These are phyloP conservation scores for Claviceps sp. DNA, from an alignment of 2,329 filamentous ascomycete species.

Conservation along the genomic window DNA sequence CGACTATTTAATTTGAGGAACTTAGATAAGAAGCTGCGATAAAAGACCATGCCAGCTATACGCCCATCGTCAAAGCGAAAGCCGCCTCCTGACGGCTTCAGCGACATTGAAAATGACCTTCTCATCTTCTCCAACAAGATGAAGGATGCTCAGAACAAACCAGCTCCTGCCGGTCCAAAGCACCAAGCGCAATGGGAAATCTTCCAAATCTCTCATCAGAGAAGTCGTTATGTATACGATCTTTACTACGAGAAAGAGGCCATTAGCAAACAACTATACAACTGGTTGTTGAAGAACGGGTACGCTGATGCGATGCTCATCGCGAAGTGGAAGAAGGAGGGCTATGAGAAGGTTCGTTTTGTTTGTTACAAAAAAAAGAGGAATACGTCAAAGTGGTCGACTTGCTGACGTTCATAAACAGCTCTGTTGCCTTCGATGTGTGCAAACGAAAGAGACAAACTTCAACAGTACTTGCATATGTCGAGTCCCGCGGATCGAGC, in stretches of 20 bases:
- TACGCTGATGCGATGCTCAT: slow-evolving; percentile 94
- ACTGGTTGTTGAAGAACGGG: slow-evolving; percentile 91
- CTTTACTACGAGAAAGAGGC: slow-evolving; percentile 97
- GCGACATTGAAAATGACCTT: slow-evolving; percentile 76
- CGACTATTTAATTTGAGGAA: neutral
- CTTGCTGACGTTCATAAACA: slow-evolving; percentile 19
- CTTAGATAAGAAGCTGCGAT: neutral
- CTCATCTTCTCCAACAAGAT: slow-evolving; percentile 81
- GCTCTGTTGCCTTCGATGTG: slow-evolving; percentile 89
- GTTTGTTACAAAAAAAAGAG: slow-evolving; percentile 11
- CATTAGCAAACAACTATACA: slow-evolving; percentile 82
- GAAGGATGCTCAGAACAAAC: slow-evolving; percentile 88
- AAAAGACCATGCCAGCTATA: slow-evolving; percentile 57
- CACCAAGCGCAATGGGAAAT: slow-evolving; percentile 94
- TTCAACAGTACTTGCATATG: slow-evolving; percentile 97
- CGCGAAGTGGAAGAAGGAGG: slow-evolving; percentile 99
- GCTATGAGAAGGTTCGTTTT: slow-evolving; percentile 81
- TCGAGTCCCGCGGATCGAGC: slow-evolving; percentile 74
- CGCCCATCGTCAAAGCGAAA: slow-evolving; percentile 65
- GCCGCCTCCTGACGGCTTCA: slow-evolving; percentile 73
- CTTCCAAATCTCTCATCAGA: slow-evolving; percentile 92
- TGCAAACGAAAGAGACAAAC: slow-evolving; percentile 99
- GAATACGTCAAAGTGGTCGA: slow-evolving; percentile 4
- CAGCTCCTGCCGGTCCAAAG: slow-evolving; percentile 64
- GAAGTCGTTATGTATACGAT: slow-evolving; percentile 88